Evolutionary conservation across 139 green algal species (phyloP), one percentile per base, ranked within the genome.

Genomic region (Picocystis salinarum): DNA sequence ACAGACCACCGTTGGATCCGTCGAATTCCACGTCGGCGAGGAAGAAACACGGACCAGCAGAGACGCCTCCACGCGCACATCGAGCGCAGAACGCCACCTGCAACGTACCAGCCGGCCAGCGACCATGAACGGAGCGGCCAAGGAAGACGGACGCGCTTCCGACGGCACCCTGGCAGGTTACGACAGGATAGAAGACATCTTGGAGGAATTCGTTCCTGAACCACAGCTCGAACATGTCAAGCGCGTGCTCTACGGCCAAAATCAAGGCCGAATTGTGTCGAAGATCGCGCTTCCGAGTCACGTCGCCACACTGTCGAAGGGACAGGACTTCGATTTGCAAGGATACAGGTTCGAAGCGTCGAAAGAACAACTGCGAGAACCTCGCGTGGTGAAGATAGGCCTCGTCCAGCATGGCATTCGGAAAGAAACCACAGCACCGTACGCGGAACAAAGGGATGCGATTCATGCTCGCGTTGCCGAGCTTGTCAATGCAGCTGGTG

Each of bases 351-450:
- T 93, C 45, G 57, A 15, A 0, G 85, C 85, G 11, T 61, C 57
- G 4, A 34, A 39, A 3, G 83, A 96, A 66, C 69, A 96, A 62
- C 40, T 85, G 30, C 56, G 83, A 0, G 29, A 44, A 2, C 73
- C 84, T 2, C 60, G 82, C 0, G 25, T 82, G 5, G 73, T 91
- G 11, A 55, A 34, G 28, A 67, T 94, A n/a, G 85, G 67, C 0
- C 48, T 95, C 10, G 59, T 96, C 2, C 85, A 96, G 46, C 76
- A 96, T 44, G 47, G 56, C 17, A 84, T 87, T 23, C 47, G 65
- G 5, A 33, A 66, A 6, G 59, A 77, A 6, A 93, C 86, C 23
- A 78, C 70, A 15, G 76, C 72, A 4, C 83, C 83, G 0, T 94
- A 74, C 40, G 31, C 39, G 2, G 61, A 85, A 24, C 85, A 95